Evolutionary conservation across 1,284 basidiomycete species (phyloP), one percentile per base, ranked within the genome.

Genomic region (Malassezia brasiliensis): DNA sequence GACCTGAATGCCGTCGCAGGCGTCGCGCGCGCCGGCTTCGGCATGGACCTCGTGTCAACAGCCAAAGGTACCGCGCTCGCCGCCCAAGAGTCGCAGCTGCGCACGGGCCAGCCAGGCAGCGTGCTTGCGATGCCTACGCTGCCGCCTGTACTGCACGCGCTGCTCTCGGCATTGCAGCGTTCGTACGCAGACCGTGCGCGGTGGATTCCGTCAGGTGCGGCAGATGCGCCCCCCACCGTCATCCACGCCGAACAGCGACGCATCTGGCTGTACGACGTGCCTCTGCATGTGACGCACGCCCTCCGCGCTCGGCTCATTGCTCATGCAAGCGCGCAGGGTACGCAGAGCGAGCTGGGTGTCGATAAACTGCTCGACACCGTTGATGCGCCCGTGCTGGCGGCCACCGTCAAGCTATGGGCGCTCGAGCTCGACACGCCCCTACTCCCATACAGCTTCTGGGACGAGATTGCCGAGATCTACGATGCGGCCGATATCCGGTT

Each of bases 181-280:
- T 82, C 83, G 11, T 90, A 91, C 65, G 69, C 74, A 9, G 82
- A 77, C 53, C 75, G 86, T 3, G 54, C 60, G 25, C 63, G 68
- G 3, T 74, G 71, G 71, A 40, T 53, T 12, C 17, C 41, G 3
- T 39, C 44, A 10, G 41, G 48, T 6, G 51, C 47, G 30, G 56
- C 51, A 17, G 50, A 53, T 12, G 17, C 22, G 6, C 32, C 47
- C 2, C 39, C 35, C 3, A 52, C 5, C 15, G 40, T 45, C 7
- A 53, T 52, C 52, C 37, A 52, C 20, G 39, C 67, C 83, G 91
- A 93, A 75, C 86, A 84, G 73, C 83, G 91, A 60, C 88, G 86
- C 77, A 79, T 84, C 1, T 96, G 90, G 91, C 87, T 96, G 59
- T 93, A 94, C 64, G 79, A 81, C 59, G 77, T 76, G 30, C 66